Evolutionary conservation across 495 filamentous ascomycete genomes (phyloP).

Genomic region (Penicillium taxi): DNA sequence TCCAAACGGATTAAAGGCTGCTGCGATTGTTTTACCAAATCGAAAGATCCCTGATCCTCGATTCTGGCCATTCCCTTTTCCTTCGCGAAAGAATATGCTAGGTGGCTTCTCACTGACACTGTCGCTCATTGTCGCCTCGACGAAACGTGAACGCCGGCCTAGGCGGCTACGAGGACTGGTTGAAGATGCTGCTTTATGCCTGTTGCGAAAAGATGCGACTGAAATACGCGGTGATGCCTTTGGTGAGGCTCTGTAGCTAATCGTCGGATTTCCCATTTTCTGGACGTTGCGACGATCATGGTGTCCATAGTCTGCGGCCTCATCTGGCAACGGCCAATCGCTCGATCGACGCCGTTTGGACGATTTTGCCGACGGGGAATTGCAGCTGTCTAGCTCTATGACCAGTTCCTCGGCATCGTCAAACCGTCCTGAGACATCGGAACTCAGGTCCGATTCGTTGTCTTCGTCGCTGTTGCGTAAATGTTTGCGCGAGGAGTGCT

Average conservation of each 20-base stretch:
- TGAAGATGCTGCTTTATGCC: slow-evolving; percentile 12
- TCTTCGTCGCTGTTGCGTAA: slow-evolving; percentile 18
- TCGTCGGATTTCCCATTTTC: slow-evolving; percentile 2
- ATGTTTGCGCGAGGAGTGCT: slow-evolving; percentile 29
- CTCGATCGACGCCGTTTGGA: slow-evolving; percentile 41
- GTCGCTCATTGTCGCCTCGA: slow-evolving; percentile 73
- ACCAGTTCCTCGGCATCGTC: slow-evolving; percentile 37
- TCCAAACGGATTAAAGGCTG: slow-evolving; percentile 47
- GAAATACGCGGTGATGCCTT: slow-evolving; percentile 21
- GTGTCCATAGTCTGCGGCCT: slow-evolving; percentile 18
- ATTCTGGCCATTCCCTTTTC: slow-evolving; percentile 10
- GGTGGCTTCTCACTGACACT: slow-evolving; percentile 62
- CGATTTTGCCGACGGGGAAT: slow-evolving; percentile 24
- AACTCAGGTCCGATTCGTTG: slow-evolving; percentile 18
- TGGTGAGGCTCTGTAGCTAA: slow-evolving; percentile 19
- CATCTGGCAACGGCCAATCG: slow-evolving; percentile 41
- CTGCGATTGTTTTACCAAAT: slow-evolving; percentile 51
- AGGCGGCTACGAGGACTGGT: slow-evolving; percentile 14
- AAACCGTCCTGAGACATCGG: slow-evolving; percentile 32
- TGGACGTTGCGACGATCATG: slow-evolving; percentile 9
- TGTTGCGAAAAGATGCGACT: slow-evolving; percentile 13
- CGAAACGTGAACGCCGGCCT: slow-evolving; percentile 52
- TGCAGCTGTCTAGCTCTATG: slow-evolving; percentile 15
- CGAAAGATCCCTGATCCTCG: slow-evolving; percentile 46
- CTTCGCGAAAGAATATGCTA: slow-evolving; percentile 48